These are phyloP conservation scores for Tulasnella sp. DNA, from an alignment of 768 basidiomycete genomes.

Conservation along the genomic window DNA sequence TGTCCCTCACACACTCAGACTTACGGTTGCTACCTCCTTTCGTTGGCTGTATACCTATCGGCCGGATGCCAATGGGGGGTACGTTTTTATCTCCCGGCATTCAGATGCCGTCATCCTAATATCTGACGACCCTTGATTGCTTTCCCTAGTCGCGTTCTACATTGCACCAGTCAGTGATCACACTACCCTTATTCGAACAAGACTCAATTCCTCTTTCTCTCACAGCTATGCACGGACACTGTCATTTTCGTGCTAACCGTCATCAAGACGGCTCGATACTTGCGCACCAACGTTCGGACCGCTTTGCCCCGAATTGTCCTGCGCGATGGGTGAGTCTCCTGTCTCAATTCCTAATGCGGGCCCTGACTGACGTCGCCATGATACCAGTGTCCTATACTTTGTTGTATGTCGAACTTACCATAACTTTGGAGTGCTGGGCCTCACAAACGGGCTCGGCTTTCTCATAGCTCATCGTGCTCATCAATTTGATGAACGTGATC, in stretches of 20 bases:
- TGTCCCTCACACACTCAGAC: background rate
- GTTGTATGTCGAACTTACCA: background rate
- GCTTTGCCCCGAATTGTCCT: constrained; percentile 5
- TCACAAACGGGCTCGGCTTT: background rate
- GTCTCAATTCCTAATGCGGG: background rate
- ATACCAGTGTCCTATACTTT: background rate
- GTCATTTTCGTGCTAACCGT: background rate
- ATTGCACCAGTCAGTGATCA: background rate
- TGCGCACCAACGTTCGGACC: background rate
- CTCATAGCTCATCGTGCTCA: constrained; percentile 10
- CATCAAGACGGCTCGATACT: constrained; percentile 1
- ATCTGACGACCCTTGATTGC: constrained; percentile 6
- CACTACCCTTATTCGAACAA: background rate
- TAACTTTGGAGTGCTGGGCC: background rate
- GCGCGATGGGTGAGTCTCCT: constrained; percentile 2
- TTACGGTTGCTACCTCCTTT: background rate
- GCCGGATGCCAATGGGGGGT: background rate
- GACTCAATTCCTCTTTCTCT: background rate
- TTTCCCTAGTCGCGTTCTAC: constrained; percentile 2
- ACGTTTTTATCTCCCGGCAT: background rate
- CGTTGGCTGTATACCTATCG: constrained; percentile 2
- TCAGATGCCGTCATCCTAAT: background rate
- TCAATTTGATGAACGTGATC: constrained; percentile 1
- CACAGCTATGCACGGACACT: background rate
- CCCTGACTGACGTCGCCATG: background rate